Conservation (phyloP, 1,139 yeast species). For the Sugiyamaella neomexicana region DNA sequence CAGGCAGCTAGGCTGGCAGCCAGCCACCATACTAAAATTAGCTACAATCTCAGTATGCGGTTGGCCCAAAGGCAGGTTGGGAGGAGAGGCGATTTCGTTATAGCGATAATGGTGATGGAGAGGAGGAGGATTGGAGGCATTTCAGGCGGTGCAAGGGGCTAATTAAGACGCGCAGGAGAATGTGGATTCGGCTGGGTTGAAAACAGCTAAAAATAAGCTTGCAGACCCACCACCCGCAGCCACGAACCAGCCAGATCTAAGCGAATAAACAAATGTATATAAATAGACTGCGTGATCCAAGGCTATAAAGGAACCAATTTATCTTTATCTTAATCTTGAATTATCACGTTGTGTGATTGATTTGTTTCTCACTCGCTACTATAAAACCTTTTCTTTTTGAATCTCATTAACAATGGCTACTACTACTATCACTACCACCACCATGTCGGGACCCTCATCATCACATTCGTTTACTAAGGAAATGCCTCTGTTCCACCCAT, state of each 20-base stretch:
- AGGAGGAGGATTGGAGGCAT: background rate
- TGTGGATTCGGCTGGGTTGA: conserved; percentile 6
- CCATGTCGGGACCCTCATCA: background rate
- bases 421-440: conserved; percentile 3
- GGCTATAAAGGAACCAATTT: background rate
- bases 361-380: no score
- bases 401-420: background rate
- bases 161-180: conserved; percentile 11
- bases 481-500: conserved; percentile 31
- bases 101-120: background rate
- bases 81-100: background rate
- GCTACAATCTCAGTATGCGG: conserved; percentile 7
- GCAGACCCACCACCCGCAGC: conserved; percentile 12
- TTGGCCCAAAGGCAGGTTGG: background rate
- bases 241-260: conserved; percentile 3
- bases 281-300: background rate
- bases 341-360: background rate
- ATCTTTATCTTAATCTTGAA: background rate
- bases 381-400: background rate
- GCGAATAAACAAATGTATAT: conserved; percentile 1
- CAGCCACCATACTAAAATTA: conserved; percentile 12
- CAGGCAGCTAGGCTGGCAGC: background rate
- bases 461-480: conserved; percentile 8
- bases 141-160: conserved; percentile 5
- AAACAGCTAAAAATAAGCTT: conserved; percentile 13